Conservation (phyloP, 768 basidiomycete genomes). For the Coprinopsis sp. region DNA sequence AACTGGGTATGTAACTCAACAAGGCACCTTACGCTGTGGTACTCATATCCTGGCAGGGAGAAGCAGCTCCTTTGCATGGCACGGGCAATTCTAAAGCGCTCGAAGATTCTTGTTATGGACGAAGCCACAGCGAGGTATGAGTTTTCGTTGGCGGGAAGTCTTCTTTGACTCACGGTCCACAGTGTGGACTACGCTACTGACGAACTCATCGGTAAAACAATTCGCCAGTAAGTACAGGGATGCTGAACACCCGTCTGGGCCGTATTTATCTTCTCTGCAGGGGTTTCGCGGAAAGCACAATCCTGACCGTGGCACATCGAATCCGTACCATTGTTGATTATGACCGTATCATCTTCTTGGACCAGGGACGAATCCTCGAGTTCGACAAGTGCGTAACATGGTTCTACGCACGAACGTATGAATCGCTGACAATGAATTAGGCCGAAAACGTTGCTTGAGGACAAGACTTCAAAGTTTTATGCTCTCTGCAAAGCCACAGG, state of each 20-base stretch:
- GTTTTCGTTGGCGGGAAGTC: slow-evolving; percentile 11
- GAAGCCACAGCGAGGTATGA: slow-evolving; percentile 69
- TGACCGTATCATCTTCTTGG: slow-evolving; percentile 73
- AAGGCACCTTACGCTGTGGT: neutral
- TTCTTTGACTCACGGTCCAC: slow-evolving; percentile 2
- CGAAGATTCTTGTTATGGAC: slow-evolving; percentile 80
- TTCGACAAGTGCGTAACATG: slow-evolving; percentile 58
- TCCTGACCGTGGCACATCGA: slow-evolving; percentile 82
- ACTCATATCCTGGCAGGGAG: slow-evolving; percentile 13
- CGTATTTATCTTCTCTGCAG: slow-evolving; percentile 27
- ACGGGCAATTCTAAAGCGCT: slow-evolving; percentile 74
- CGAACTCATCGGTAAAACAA: slow-evolving; percentile 79
- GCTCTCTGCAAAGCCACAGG: slow-evolving; percentile 71
- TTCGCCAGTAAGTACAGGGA: slow-evolving; percentile 55
- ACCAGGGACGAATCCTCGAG: slow-evolving; percentile 74
- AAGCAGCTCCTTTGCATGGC: slow-evolving; percentile 72
- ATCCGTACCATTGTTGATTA: slow-evolving; percentile 80
- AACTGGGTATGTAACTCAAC: slow-evolving; percentile 51
- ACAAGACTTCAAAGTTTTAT: slow-evolving; percentile 60
- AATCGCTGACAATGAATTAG: slow-evolving; percentile 21
- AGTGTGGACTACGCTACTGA: slow-evolving; percentile 87
- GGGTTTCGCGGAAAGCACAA: slow-evolving; percentile 78
- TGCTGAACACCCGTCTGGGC: neutral
- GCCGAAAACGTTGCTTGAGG: slow-evolving; percentile 49
- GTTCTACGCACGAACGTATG: no score